Evolutionary conservation across 2,329 filamentous ascomycete genomes (phyloP), one percentile per base, ranked within the genome.

Genomic region (Stachybotrys chlorohalonatus): DNA sequence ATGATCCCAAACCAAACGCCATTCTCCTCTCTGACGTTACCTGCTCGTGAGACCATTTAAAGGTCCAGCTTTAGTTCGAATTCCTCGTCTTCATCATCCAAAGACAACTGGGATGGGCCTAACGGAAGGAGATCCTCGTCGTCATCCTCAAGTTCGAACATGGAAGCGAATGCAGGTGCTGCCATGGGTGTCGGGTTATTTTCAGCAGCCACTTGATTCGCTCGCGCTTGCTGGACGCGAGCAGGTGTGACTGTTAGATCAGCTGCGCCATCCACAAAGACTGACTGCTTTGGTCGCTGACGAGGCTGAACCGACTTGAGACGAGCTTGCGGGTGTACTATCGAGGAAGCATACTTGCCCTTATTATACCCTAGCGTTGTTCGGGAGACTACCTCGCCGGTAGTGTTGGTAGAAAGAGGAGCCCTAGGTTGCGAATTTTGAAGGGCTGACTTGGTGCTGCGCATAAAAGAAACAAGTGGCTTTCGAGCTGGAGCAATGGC

Each of bases 281-380:
- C 56, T 3, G 54, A 53, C 3, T 62, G 56, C 31, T 62, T 66
- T 7, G 54, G 30, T 6, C 53, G n/a, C 39, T 56, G 62, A 17
- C 54, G 54, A 31, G 60, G 48, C 16, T 57, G 55, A 13, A 30
- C 36, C n/a, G 57, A 48, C 31, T 61, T 57, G 32, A 50, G 55
- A 51, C 52, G 62, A 52, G 54, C 46, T n/a, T 56, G 61, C 31
- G 58, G 63, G 13, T 72, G 72, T 32, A 80, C 64, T 47, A 78
- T 68, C 0, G 76, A 75, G 1, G 75, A 78, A 5, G 78, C 74
- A 5, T 75, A 75, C 39, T 89, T 82, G 39, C 92, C 91, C 68
- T 87, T 90, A 54, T 82, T 89, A 67, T 95, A 96, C 15, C 92
- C 92, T 47, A 96, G 79, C 0, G 91, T 96, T 54, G 84, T 92